phyloP scores from a whole-genome alignment of 129 eudicot genomes.

The Heracleum sosnowskyi region DNA sequence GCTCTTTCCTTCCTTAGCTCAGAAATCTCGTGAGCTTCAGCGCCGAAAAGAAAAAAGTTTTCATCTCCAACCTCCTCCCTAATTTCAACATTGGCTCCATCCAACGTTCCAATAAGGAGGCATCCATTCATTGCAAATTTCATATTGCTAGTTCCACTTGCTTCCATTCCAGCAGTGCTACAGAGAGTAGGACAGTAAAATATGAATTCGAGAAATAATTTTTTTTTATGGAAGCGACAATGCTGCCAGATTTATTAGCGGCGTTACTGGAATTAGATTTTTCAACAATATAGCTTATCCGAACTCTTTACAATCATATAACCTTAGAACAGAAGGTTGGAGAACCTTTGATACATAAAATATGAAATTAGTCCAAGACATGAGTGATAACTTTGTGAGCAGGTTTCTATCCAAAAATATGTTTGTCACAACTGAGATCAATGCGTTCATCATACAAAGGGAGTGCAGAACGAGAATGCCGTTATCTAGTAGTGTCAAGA shows the following conservation, averaged over 20 bases:
- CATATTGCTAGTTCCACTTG: slow-evolving; percentile 80
- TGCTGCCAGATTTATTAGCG: neutral
- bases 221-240: neutral
- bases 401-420: neutral
- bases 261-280: neutral
- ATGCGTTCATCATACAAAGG: neutral
- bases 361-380: neutral
- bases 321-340: neutral
- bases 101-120: slow-evolving; percentile 55
- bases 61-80: slow-evolving; percentile 61
- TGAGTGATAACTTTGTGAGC: neutral
- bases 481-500: neutral
- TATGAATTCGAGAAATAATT: neutral
- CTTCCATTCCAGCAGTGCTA: slow-evolving; percentile 80
- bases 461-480: neutral
- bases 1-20: slow-evolving; percentile 55
- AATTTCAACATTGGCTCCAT: slow-evolving; percentile 70
- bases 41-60: slow-evolving; percentile 66
- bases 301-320: neutral
- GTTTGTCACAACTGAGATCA: neutral
- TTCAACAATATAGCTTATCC: neutral
- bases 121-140: slow-evolving; percentile 74
- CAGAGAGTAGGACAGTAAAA: slow-evolving; percentile 1
- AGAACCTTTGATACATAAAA: neutral
- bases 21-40: slow-evolving; percentile 52